Conservation (phyloP, 257 asterid genomes). For the Solanum dulcamara region DNA sequence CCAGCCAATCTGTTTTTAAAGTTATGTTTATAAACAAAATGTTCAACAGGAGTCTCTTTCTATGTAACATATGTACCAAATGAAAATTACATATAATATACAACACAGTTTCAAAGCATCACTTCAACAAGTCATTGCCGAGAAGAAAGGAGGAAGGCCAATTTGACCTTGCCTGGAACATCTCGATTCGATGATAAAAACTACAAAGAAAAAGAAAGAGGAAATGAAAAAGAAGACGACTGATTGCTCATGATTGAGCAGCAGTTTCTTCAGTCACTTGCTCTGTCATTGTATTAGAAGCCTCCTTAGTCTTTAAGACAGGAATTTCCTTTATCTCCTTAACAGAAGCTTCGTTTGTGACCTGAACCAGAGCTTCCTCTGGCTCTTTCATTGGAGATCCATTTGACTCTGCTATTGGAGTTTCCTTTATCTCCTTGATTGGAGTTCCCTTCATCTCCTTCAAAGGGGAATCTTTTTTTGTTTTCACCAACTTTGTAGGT, state of each 20-base stretch:
- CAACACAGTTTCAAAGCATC: conserved; percentile 24
- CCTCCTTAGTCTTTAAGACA: not conserved
- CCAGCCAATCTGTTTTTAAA: not conserved
- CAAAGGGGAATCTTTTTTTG: conserved; percentile 3
- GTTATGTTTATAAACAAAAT: conserved; percentile 13
- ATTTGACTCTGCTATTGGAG: not conserved
- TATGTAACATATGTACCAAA: conserved; percentile 14
- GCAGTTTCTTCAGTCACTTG: conserved; percentile 15
- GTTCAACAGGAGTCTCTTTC: conserved; percentile 1
- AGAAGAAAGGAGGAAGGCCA: conserved; percentile 8
- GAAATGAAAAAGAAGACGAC: conserved; percentile 10
- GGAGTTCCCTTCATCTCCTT: conserved; percentile 7
- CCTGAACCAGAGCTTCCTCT: not conserved
- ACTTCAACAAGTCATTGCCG: conserved; percentile 19
- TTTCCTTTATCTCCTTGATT: conserved; percentile 8
- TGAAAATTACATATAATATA: conserved; percentile 39
- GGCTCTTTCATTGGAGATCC: conserved; percentile 21
- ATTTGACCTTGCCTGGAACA: conserved; percentile 9
- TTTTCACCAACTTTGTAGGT: conserved; percentile 19
- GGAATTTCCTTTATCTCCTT: conserved; percentile 5
- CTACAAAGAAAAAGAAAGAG: not conserved
- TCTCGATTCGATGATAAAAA: not conserved
- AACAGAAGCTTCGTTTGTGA: conserved; percentile 2
- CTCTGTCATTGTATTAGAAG: conserved; percentile 4
- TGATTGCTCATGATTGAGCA: conserved; percentile 21